Conservation (phyloP, 495 filamentous ascomycete genomes). For the Penicillium arizonense region DNA sequence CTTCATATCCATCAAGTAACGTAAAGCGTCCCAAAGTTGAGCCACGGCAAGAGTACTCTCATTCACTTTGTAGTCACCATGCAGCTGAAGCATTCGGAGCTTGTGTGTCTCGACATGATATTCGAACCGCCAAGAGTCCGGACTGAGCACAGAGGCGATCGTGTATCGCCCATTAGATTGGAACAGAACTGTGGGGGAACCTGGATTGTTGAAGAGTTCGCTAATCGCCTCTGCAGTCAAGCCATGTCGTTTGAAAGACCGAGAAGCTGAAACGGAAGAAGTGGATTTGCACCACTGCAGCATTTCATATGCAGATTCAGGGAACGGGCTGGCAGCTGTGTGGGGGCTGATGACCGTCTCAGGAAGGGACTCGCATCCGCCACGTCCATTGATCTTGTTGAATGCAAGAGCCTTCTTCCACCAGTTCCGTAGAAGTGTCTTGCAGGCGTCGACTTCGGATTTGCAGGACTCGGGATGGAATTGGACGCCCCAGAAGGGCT, state of each 20-base stretch:
- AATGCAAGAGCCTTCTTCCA: conserved; percentile 50
- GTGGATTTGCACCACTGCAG: conserved; percentile 36
- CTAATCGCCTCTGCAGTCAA: conserved; percentile 35
- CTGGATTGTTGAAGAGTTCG: conserved; percentile 36
- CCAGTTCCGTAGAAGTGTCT: conserved; percentile 71
- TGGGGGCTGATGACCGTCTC: conserved; percentile 24
- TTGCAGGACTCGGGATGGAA: conserved; percentile 96
- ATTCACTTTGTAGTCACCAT: conserved; percentile 3
- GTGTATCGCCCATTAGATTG: conserved; percentile 42
- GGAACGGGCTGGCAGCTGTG: conserved; percentile 20
- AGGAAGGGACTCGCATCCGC: conserved; percentile 24
- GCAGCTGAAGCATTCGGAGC: conserved; percentile 24
- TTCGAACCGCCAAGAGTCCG: conserved; percentile 43
- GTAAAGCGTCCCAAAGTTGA: conserved; percentile 43
- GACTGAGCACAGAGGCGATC: conserved; percentile 41
- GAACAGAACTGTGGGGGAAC: conserved; percentile 39
- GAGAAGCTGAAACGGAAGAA: conserved; percentile 24
- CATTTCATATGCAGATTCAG: conserved; percentile 35
- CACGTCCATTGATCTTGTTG: conserved; percentile 38
- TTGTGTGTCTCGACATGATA: conserved; percentile 28
- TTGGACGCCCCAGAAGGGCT: conserved; percentile 89
- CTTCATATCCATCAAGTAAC: conserved; percentile 54
- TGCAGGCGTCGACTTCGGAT: conserved; percentile 65
- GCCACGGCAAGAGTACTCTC: conserved; percentile 26
- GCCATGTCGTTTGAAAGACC: conserved; percentile 18